phyloP scores from a whole-genome alignment of 306 rosid species.

The Inga oerstediana region DNA sequence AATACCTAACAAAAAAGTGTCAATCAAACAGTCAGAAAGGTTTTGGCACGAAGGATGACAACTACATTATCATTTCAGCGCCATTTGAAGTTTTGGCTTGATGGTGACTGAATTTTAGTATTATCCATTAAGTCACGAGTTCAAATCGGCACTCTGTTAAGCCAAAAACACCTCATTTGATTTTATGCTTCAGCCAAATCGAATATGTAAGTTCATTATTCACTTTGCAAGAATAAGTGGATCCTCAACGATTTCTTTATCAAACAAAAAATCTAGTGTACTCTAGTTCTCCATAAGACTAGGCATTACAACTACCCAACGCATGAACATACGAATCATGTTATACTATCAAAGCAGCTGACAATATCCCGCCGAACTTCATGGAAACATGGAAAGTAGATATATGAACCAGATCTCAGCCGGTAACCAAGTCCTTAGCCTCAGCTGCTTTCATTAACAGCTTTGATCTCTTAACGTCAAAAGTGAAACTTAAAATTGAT shows the following conservation, averaged over 20 bases:
- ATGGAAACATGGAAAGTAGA: background rate
- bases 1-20: background rate
- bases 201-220: background rate
- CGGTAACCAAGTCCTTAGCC: background rate
- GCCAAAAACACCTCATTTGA: background rate
- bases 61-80: background rate
- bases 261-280: background rate
- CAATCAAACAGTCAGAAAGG: background rate
- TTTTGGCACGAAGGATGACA: background rate
- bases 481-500: background rate
- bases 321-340: background rate
- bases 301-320: background rate
- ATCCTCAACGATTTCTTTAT: background rate
- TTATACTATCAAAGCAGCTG: background rate
- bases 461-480: background rate
- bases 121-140: background rate
- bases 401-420: conserved; percentile 21
- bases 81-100: background rate
- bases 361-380: background rate
- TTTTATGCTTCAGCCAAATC: background rate
- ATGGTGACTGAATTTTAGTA: background rate
- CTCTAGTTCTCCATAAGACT: conserved; percentile 1
- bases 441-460: background rate
- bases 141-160: background rate
- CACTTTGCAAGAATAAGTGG: background rate